phyloP scores from a whole-genome alignment of 257 asterid genomes.

The Solanum tacnaense region DNA sequence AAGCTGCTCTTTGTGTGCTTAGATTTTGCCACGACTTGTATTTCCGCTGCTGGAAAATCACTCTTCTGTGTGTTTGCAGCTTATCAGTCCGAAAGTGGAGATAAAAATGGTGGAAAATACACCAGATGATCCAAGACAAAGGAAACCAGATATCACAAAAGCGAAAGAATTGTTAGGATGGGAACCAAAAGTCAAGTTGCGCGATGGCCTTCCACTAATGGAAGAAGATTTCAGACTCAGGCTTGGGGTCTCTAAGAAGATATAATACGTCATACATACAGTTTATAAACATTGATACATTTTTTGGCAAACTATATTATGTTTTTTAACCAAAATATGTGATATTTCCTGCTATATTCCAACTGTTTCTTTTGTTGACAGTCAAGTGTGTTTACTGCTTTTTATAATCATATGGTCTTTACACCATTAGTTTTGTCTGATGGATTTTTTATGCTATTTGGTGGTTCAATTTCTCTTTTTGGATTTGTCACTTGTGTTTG shows the following conservation, averaged over 20 bases:
- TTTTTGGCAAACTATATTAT: background rate
- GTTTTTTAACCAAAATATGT: background rate
- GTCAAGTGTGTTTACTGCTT: background rate
- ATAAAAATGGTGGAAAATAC: constrained; percentile 80
- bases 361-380: background rate
- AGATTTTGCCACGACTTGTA: background rate
- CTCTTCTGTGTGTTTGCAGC: constrained; percentile 18
- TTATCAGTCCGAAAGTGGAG: constrained; percentile 68
- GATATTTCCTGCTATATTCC: background rate
- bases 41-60: background rate
- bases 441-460: background rate
- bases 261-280: background rate
- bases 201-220: constrained; percentile 87
- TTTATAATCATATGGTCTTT: background rate
- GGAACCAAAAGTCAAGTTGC: constrained; percentile 81
- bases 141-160: constrained; percentile 85
- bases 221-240: constrained; percentile 84
- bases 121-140: constrained; percentile 91
- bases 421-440: background rate
- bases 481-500: background rate
- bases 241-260: constrained; percentile 48
- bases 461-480: background rate
- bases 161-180: constrained; percentile 79
- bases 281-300: background rate
- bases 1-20: background rate